A percentile compares a stretch with the other conserved stretches of the same genome.
phyloP scores from a whole-genome alignment of 805 yeast genomes.

The Suhomyces canberraensis region DNA sequence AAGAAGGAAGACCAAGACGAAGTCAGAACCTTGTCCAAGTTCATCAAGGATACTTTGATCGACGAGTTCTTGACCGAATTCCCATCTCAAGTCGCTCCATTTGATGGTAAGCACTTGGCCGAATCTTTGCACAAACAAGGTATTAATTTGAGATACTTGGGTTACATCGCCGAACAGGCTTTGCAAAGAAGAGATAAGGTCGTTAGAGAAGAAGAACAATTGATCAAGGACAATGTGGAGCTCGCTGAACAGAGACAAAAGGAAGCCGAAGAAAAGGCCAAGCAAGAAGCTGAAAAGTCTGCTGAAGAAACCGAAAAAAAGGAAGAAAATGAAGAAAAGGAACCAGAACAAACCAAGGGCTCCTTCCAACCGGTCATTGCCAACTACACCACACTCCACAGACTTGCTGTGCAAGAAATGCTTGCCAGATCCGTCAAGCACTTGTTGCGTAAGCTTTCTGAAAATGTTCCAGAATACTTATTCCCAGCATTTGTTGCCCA shows the following conservation, averaged over 20 bases:
- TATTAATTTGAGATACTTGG: slow-evolving; percentile 86
- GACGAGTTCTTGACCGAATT: slow-evolving; percentile 61
- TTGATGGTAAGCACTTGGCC: slow-evolving; percentile 77
- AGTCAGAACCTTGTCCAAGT: slow-evolving; percentile 68
- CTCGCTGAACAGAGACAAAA: slow-evolving; percentile 26
- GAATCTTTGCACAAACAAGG: slow-evolving; percentile 72
- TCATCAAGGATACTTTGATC: slow-evolving; percentile 55
- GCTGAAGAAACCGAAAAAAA: slow-evolving; percentile 24
- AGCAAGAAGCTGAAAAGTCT: slow-evolving; percentile 16
- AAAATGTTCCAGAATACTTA: slow-evolving; percentile 48
- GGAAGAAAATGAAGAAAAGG: slow-evolving; percentile 20
- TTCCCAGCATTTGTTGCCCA: slow-evolving; percentile 63
- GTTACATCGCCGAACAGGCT: slow-evolving; percentile 48
- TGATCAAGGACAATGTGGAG: slow-evolving; percentile 23
- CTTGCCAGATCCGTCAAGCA: slow-evolving; percentile 80
- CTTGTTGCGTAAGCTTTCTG: slow-evolving; percentile 50
- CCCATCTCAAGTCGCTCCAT: slow-evolving; percentile 58
- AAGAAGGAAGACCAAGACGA: slow-evolving; percentile 53
- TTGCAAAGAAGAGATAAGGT: slow-evolving; percentile 15
- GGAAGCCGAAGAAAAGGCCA: slow-evolving; percentile 22
- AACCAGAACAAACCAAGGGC: slow-evolving; percentile 28
- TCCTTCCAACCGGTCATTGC: slow-evolving; percentile 42
- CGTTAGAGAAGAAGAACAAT: slow-evolving; percentile 14
- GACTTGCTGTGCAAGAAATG: slow-evolving; percentile 60
- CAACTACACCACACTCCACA: slow-evolving; percentile 46